These are phyloP conservation scores for Metschnikowia kofuensis DNA, from an alignment of 805 yeast genomes.

Conservation along the genomic window DNA sequence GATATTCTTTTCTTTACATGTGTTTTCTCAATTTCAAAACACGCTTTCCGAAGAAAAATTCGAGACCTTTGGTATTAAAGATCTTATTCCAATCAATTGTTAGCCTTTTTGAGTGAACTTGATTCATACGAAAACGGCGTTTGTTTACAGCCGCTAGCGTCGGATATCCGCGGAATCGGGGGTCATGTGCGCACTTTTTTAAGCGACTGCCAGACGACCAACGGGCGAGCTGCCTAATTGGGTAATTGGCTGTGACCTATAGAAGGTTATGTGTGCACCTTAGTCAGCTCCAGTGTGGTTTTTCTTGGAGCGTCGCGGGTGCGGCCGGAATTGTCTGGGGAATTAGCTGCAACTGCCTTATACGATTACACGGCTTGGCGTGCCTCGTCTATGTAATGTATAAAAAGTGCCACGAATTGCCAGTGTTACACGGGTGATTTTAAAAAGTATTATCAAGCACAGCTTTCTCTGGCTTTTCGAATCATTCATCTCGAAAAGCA, in stretches of 20 bases:
- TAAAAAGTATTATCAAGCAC: no score
- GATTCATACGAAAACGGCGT: background rate
- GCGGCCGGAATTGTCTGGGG: background rate
- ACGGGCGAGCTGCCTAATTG: background rate
- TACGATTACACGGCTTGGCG: background rate
- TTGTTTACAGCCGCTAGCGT: background rate
- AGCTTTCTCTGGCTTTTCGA: no score
- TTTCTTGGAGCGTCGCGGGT: background rate
- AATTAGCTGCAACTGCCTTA: background rate
- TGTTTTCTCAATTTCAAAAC: no score
- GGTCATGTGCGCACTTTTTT: background rate
- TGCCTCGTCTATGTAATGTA: background rate
- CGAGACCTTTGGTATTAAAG: no score
- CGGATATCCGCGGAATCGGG: background rate
- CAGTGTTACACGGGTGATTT: background rate
- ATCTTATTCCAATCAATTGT: no score
- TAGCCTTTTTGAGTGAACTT: no score
- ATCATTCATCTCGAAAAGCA: no score
- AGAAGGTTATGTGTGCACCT: background rate
- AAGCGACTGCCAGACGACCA: background rate
- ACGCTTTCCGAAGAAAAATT: no score
- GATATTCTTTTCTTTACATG: no score
- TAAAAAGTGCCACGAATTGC: background rate
- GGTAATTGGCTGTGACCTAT: background rate
- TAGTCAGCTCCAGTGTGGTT: background rate